These are phyloP conservation scores for Ustilago trichophora DNA, from an alignment of 1,284 basidiomycete species.

Conservation along the genomic window DNA sequence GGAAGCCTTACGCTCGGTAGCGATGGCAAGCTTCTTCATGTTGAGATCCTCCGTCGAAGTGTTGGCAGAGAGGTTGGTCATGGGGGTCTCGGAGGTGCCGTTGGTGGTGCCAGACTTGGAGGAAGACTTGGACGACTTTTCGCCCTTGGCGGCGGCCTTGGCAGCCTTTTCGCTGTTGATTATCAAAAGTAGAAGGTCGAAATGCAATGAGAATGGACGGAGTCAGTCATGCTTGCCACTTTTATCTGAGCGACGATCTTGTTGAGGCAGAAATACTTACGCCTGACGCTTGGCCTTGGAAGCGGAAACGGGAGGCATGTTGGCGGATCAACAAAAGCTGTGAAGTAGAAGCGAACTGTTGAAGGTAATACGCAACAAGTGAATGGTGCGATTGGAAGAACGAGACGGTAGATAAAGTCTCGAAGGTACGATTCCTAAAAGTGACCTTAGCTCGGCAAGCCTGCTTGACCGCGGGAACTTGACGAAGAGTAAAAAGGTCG, in stretches of 20 bases:
- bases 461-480: constrained; percentile 19
- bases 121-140: constrained; percentile 48
- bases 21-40: constrained; percentile 65
- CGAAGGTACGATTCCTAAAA: not conserved
- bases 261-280: too few species aligned
- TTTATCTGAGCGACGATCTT: too few species aligned
- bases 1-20: constrained; percentile 64
- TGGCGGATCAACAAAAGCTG: constrained; percentile 6
- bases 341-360: not conserved
- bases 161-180: constrained; percentile 66
- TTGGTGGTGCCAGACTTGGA: constrained; percentile 57
- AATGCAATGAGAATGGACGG: too few species aligned
- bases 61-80: constrained; percentile 57
- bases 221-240: too few species aligned
- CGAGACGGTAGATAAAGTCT: not conserved
- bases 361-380: constrained; percentile 13
- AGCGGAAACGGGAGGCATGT: constrained; percentile 63
- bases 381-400: constrained; percentile 11
- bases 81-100: constrained; percentile 47
- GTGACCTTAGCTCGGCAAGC: constrained; percentile 32
- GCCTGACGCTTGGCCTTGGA: constrained; percentile 67
- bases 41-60: constrained; percentile 54
- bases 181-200: too few species aligned
- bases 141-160: constrained; percentile 62
- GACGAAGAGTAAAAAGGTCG: constrained; percentile 6